These are phyloP conservation scores for Tetrapyrgos nigripes DNA, from an alignment of 1,284 basidiomycete species.

Conservation along the genomic window DNA sequence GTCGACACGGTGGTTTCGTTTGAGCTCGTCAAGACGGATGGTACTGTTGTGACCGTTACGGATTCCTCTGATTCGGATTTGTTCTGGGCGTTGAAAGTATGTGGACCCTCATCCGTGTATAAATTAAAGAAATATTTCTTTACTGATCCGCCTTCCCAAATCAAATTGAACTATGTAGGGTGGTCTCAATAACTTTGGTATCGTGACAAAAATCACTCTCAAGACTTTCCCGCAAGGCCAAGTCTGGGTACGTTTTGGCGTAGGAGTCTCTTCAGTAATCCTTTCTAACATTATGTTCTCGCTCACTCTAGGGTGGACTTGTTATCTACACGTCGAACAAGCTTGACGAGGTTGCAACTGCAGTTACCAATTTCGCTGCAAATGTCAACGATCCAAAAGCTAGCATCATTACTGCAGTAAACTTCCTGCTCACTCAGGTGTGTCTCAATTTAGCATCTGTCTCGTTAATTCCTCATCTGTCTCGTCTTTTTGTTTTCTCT, in stretches of 20 bases:
- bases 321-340: constrained; percentile 47
- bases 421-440: constrained; percentile 50
- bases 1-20: constrained; percentile 44
- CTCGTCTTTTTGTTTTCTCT: not conserved
- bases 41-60: constrained; percentile 36
- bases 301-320: constrained; percentile 55
- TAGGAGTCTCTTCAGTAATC: not conserved
- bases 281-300: not conserved
- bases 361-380: constrained; percentile 55
- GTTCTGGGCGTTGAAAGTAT: constrained; percentile 44
- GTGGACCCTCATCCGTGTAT: constrained; percentile 6
- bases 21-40: constrained; percentile 47
- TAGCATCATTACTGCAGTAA: constrained; percentile 59
- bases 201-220: constrained; percentile 56
- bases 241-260: constrained; percentile 48
- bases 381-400: constrained; percentile 66
- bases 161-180: constrained; percentile 24
- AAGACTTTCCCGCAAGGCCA: constrained; percentile 49
- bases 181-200: constrained; percentile 50
- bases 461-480: not conserved
- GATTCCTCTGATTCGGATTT: constrained; percentile 38
- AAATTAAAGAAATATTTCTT: not conserved
- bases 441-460: too few relatives aligned
- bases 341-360: constrained; percentile 46
- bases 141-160: not conserved